phyloP scores from a whole-genome alignment of 2,329 filamentous ascomycete species.

The Cytospora piceae region DNA sequence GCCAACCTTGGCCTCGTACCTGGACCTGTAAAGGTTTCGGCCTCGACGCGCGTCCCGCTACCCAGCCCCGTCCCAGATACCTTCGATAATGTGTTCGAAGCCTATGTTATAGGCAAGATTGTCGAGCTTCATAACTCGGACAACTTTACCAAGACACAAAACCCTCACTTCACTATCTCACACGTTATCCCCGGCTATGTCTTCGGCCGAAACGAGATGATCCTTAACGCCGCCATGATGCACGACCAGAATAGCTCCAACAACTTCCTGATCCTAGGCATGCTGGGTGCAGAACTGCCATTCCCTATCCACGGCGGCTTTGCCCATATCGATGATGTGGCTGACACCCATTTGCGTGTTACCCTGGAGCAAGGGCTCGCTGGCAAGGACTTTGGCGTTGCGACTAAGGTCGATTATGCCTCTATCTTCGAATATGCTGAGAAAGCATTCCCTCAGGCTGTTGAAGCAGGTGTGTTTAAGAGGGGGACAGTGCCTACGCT shows the following conservation, averaged over 20 bases:
- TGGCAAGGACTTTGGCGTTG: conserved; percentile 32
- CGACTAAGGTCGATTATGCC: conserved; percentile 32
- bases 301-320: conserved; percentile 22
- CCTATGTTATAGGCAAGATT: conserved; percentile 34
- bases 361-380: conserved; percentile 20
- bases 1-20: conserved; percentile 31
- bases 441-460: conserved; percentile 34
- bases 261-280: conserved; percentile 34
- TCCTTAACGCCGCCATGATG: conserved; percentile 34
- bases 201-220: conserved; percentile 37
- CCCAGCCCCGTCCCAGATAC: conserved; percentile 30
- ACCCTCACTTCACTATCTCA: conserved; percentile 35
- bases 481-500: conserved; percentile 30
- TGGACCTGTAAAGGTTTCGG: conserved; percentile 27
- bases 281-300: conserved; percentile 33
- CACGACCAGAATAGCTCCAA: conserved; percentile 37
- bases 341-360: conserved; percentile 33
- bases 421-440: conserved; percentile 29
- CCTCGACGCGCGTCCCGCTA: conserved; percentile 32
- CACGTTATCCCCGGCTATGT: conserved; percentile 37
- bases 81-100: conserved; percentile 31
- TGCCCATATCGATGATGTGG: conserved; percentile 35
- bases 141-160: conserved; percentile 32
- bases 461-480: conserved; percentile 35
- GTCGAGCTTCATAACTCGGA: conserved; percentile 34